phyloP scores from a whole-genome alignment of 495 filamentous ascomycete genomes.

The Aspergillus campestris region DNA sequence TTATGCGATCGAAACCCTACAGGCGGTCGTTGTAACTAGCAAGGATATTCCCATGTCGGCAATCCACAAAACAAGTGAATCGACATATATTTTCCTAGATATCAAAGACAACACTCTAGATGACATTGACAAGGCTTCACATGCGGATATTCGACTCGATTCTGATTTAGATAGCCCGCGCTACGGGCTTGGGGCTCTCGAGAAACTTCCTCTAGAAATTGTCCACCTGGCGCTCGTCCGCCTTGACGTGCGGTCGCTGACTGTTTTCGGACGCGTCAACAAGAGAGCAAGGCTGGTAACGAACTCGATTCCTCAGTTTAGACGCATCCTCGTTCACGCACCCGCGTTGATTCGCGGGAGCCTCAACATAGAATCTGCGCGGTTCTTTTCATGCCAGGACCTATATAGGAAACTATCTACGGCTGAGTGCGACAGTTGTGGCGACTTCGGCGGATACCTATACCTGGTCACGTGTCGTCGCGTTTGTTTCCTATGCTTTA shows the following conservation, averaged over 20 bases:
- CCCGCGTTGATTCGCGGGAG: slow-evolving; percentile 16
- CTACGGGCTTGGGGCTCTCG: slow-evolving; percentile 12
- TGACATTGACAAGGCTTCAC: slow-evolving; percentile 6
- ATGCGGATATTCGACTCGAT: background rate
- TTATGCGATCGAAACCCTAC: too few species aligned
- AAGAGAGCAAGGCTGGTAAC: slow-evolving; percentile 9
- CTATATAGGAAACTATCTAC: slow-evolving; percentile 23
- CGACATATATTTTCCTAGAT: slow-evolving; percentile 6
- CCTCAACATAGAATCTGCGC: slow-evolving; percentile 18
- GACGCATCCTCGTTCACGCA: slow-evolving; percentile 8
- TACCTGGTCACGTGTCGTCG: slow-evolving; percentile 29
- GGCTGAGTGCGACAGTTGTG: slow-evolving; percentile 23
- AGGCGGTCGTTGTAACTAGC: too few species aligned
- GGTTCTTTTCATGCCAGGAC: slow-evolving; percentile 16
- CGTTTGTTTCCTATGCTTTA: slow-evolving; percentile 32
- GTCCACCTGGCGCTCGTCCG: slow-evolving; percentile 8
- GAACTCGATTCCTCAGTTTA: slow-evolving; percentile 15
- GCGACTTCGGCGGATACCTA: slow-evolving; percentile 25
- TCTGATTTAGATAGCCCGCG: background rate
- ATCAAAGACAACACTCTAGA: slow-evolving; percentile 7
- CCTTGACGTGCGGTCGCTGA: slow-evolving; percentile 17
- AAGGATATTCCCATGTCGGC: too few species aligned
- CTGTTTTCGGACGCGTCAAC: slow-evolving; percentile 16
- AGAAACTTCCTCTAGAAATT: slow-evolving; percentile 17
- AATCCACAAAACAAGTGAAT: slow-evolving; percentile 5